These are phyloP conservation scores for Silene latifolia DNA, from an alignment of 148 eudicot genomes.

Conservation along the genomic window DNA sequence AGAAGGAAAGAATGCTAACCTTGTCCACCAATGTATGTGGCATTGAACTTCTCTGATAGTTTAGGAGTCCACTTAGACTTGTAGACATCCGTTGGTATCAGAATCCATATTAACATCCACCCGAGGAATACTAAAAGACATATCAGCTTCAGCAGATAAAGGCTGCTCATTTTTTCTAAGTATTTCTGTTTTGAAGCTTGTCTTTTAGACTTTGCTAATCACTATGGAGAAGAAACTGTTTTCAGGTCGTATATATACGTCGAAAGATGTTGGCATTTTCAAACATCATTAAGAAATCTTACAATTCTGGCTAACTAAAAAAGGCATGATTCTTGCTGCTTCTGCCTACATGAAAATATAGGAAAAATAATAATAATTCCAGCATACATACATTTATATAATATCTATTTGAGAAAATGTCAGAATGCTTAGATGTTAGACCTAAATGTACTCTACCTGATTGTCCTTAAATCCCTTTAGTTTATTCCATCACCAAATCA, in stretches of 20 bases:
- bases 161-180: conserved; percentile 18
- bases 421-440: background rate
- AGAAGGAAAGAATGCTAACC: conserved; percentile 25
- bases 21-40: conserved; percentile 51
- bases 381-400: background rate
- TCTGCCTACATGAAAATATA: background rate
- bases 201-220: background rate
- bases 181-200: background rate
- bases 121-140: conserved; percentile 42
- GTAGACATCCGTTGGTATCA: conserved; percentile 51
- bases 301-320: background rate
- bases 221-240: background rate
- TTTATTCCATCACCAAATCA: background rate
- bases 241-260: background rate
- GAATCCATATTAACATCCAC: conserved; percentile 58
- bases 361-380: background rate
- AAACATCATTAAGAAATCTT: conserved; percentile 1
- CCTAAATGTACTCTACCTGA: background rate
- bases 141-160: conserved; percentile 25
- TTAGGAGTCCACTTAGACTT: conserved; percentile 46
- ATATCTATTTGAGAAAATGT: conserved; percentile 1
- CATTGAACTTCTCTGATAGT: conserved; percentile 34
- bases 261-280: background rate
- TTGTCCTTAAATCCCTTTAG: background rate
- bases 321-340: conserved; percentile 28